These are phyloP conservation scores for Endocalyx cinctus DNA, from an alignment of 2,329 filamentous ascomycete species.

Conservation along the genomic window DNA sequence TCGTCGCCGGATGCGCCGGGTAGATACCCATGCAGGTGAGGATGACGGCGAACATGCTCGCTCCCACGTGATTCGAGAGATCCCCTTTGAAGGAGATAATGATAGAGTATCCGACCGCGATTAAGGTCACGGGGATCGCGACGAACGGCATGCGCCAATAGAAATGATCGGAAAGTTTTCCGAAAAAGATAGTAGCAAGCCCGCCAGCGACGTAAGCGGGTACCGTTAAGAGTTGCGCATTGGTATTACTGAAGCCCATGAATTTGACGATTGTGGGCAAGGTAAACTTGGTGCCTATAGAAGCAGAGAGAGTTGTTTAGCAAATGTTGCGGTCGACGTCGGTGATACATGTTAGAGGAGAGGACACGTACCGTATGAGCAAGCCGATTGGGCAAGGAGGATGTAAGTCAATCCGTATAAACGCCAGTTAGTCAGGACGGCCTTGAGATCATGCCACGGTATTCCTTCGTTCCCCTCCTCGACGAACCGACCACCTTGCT, in stretches of 20 bases:
- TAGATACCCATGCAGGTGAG: conserved; percentile 37
- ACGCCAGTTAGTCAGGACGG: not conserved
- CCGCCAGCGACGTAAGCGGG: conserved; percentile 33
- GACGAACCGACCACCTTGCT: conserved; percentile 3
- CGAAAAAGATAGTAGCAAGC: conserved; percentile 26
- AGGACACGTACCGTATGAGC: no score
- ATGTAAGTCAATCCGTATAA: conserved; percentile 1
- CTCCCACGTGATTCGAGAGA: conserved; percentile 33
- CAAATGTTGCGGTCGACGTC: no score
- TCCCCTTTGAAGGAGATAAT: conserved; percentile 31
- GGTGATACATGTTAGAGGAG: no score
- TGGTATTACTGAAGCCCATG: conserved; percentile 28
- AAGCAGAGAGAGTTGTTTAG: no score
- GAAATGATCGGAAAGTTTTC: conserved; percentile 31
- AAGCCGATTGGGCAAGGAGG: conserved; percentile 1
- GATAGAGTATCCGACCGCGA: conserved; percentile 32
- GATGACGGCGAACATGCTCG: conserved; percentile 40
- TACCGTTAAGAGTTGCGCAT: conserved; percentile 22
- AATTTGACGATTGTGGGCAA: conserved; percentile 28
- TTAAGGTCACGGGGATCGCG: conserved; percentile 25
- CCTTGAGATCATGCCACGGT: conserved; percentile 1
- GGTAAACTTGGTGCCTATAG: conserved; percentile 22
- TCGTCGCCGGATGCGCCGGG: conserved; percentile 35
- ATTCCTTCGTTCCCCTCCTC: conserved; percentile 1
- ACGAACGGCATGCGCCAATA: conserved; percentile 36